These are phyloP conservation scores for Parascedosporium putredinis DNA, from an alignment of 2,329 filamentous ascomycete species.

Conservation along the genomic window DNA sequence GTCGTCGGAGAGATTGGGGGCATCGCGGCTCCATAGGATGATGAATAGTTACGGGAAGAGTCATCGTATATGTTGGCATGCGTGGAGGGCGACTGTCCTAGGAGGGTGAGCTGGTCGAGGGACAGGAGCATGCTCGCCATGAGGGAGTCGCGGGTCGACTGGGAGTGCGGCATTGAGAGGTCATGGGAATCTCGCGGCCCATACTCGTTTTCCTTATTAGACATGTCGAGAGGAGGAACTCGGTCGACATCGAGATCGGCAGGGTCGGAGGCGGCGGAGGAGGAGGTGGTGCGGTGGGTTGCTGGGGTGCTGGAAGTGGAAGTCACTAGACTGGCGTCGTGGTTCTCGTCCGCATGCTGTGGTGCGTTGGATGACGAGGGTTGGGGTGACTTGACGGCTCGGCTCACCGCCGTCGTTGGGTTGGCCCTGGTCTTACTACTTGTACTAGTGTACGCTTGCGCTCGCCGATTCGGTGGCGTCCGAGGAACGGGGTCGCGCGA, in stretches of 20 bases:
- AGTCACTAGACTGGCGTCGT: conserved; percentile 28
- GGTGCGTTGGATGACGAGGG: conserved; percentile 11
- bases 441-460: background rate
- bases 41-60: conserved; percentile 4
- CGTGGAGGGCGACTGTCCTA: conserved; percentile 28
- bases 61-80: conserved; percentile 11
- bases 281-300: conserved; percentile 20
- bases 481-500: background rate
- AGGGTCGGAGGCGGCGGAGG: conserved; percentile 14
- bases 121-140: conserved; percentile 94
- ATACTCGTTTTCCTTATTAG: conserved; percentile 21
- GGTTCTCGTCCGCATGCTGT: conserved; percentile 21
- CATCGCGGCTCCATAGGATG: conserved; percentile 4
- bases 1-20: conserved; percentile 9
- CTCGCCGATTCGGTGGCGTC: conserved; percentile 2
- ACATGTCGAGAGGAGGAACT: conserved; percentile 17
- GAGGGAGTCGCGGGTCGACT: conserved; percentile 78
- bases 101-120: conserved; percentile 66
- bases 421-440: conserved; percentile 5
- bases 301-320: conserved; percentile 29
- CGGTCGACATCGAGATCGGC: conserved; percentile 11
- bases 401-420: conserved; percentile 7
- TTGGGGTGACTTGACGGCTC: conserved; percentile 4
- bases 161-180: conserved; percentile 65
- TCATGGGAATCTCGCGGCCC: conserved; percentile 64